Base-by-base conservation (phyloP, 1,284 basidiomycete genomes). In the Pascua guehoae region DNA sequence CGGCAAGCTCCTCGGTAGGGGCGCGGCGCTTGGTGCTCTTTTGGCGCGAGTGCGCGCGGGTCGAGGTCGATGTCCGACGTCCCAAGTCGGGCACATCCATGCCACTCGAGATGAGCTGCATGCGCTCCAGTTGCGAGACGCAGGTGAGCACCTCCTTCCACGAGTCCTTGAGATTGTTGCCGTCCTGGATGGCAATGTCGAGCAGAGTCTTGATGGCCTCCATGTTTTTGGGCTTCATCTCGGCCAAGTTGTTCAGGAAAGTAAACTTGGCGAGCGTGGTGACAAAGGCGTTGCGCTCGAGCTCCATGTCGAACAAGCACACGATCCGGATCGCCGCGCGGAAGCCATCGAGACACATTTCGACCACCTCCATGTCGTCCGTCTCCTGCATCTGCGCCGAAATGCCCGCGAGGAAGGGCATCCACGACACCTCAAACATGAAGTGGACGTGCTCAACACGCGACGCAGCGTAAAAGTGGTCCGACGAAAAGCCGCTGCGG, bases 401-500 rank as follows among this genome's bases (percentile, higher is more conserved):
- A 40, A 97, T 81, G 7, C 92, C 93, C 8, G 94, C 94, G 15
- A 98, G 82, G 56, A 96, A 91, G 2, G 94, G 86, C 79, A 97
- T 96, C 94, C 94, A 98, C 12, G 91, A 92, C 16, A 96, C 91
- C 76, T 97, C 93, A 68, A 98, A 96, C 94, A 98, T 98, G 42
- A 93, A 93, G 39, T 86, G 84, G 57, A 96, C 93, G 72, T 98
- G 94, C 61, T 96, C 85, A 63, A 92, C 90, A 69, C 96, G 89
- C 0, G 91, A 95, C 0, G 94, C 94, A 64, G 89, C 90, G 79
- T 93, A 95, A 79, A 91, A 98, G 62, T 93, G 88, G 63, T 94
- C 90, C 38, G 81, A 84, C 10, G 80, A 78, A 71, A 84, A 86
- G 24, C 68, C 62, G 5, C 66, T 62, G 67, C 88, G 88, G 16